These are phyloP conservation scores for Anisodus acutangulus DNA, from an alignment of 257 asterid genomes.

Conservation along the genomic window DNA sequence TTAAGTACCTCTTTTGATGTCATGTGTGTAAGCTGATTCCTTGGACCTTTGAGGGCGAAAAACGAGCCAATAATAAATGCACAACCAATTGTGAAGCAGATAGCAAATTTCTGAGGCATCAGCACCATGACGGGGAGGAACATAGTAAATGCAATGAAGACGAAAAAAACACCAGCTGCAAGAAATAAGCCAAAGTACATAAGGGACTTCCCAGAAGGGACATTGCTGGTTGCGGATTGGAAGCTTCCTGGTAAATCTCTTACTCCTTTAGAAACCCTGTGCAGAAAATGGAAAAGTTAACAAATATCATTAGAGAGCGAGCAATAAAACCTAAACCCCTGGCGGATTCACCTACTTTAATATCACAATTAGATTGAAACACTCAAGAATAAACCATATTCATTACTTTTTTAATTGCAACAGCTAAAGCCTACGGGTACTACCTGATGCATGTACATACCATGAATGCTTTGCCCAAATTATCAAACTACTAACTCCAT, in stretches of 20 bases:
- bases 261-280: constrained; percentile 77
- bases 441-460: background rate
- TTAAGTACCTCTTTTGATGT: constrained; percentile 71
- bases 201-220: constrained; percentile 75
- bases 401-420: background rate
- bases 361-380: background rate
- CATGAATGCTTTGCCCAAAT: constrained; percentile 3
- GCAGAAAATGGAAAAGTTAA: constrained; percentile 10
- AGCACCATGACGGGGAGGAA: constrained; percentile 93
- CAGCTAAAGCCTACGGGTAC: background rate
- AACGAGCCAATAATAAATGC: constrained; percentile 77
- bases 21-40: constrained; percentile 79
- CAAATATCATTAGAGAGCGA: constrained; percentile 10
- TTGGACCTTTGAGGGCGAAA: constrained; percentile 88
- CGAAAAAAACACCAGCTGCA: constrained; percentile 76
- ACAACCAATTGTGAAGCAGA: constrained; percentile 90
- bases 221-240: constrained; percentile 69
- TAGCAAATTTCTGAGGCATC: constrained; percentile 90
- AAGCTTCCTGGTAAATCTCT: constrained; percentile 76
- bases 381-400: background rate
- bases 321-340: background rate
- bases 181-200: constrained; percentile 75
- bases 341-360: background rate
- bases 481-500: constrained; percentile 17
- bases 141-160: constrained; percentile 76